Conservation (phyloP, 768 basidiomycete genomes). For the Tricholoma sp. region DNA sequence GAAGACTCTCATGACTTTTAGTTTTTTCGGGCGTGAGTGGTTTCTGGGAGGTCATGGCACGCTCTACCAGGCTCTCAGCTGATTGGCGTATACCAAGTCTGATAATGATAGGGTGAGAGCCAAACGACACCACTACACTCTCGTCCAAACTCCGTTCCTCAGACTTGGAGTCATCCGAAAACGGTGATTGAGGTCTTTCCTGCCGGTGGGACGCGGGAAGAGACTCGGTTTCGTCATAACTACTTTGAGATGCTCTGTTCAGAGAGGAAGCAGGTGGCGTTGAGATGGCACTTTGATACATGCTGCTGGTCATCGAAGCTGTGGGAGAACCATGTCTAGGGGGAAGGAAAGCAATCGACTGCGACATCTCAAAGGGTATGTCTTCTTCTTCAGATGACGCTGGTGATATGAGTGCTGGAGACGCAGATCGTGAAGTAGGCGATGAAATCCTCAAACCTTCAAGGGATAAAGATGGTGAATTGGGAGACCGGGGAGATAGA, state of each 20-base stretch:
- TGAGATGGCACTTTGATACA: slow-evolving; percentile 77
- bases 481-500: slow-evolving; percentile 14
- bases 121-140: slow-evolving; percentile 56
- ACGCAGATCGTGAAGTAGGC: slow-evolving; percentile 24
- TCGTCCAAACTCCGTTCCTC: slow-evolving; percentile 19
- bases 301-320: slow-evolving; percentile 53
- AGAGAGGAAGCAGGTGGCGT: slow-evolving; percentile 2
- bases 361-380: slow-evolving; percentile 63
- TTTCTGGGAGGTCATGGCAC: slow-evolving; percentile 2
- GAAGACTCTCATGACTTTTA: slow-evolving; percentile 24
- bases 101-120: slow-evolving; percentile 55
- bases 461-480: slow-evolving; percentile 15
- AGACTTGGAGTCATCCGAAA: not conserved
- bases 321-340: slow-evolving; percentile 38
- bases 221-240: not conserved
- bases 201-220: not conserved
- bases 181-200: not conserved
- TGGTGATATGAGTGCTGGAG: slow-evolving; percentile 51
- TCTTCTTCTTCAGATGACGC: slow-evolving; percentile 63
- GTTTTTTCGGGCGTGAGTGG: slow-evolving; percentile 4
- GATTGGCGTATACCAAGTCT: slow-evolving; percentile 45
- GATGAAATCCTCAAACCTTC: not conserved
- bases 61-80: not conserved
- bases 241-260: not conserved
- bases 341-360: slow-evolving; percentile 64